Evolutionary conservation across 768 basidiomycete species (phyloP), one percentile per base, ranked within the genome.

Genomic region (Suillus occidentalis): DNA sequence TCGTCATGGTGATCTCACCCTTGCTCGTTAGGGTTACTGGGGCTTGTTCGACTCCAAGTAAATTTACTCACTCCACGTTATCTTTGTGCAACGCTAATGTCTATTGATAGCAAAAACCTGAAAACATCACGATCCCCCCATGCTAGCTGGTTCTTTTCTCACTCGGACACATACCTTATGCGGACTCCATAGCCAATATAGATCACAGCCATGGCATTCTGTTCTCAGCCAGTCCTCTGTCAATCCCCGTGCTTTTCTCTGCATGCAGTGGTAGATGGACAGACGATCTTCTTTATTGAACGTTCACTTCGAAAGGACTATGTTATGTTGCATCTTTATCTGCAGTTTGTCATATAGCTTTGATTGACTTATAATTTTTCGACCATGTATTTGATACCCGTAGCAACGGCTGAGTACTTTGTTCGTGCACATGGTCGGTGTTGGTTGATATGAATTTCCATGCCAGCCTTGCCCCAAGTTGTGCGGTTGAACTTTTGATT

Each of bases 101-200:
- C 71, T 76, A 55, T 75, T 76, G 53, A 13, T 50, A 92, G 90
- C 77, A 86, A 86, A 68, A 87, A 85, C 28, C 82, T 93, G 71
- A 93, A 94, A 80, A 81, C 70, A 78, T 94, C 73, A 88, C 80
- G 22, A 84, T 94, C 62, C 90, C 91, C 6, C 70, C 77, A 55
- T 94, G 92, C 74, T 39, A 60, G 7, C 45, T 34, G 22, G 28
- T 55, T 34, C 31, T 16, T 58, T n/a, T 56, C 22, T 20, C 25
- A 7, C 47, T 28, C 28, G 58, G 58, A 59, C 18, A 16, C 40
- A 59, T 59, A 13, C 25, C 25, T 25, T 42, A 42, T 42, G 40
- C 58, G 58, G 58, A 59, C 57, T 28, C 6, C 53, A 34, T n/a
- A 34, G 20, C 10, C 31, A 58, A 37, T 20, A 59, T 28, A 57